These are phyloP conservation scores for Catunica adiposa DNA, from an alignment of 2,329 filamentous ascomycete genomes.

Conservation along the genomic window DNA sequence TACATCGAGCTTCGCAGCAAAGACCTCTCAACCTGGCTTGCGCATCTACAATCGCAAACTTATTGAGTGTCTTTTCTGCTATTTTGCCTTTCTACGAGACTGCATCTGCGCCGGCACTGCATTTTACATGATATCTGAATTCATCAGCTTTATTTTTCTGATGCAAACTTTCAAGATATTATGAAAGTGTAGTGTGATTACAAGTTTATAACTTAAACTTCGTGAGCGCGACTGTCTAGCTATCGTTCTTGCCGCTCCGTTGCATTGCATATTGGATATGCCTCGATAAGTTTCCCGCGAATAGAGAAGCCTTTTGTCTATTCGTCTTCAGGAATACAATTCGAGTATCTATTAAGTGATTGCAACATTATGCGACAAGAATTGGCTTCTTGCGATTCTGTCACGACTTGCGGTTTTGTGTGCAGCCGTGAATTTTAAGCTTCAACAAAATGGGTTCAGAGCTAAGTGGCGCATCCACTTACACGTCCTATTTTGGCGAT, in stretches of 20 bases:
- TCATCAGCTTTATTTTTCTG: background rate
- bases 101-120: background rate
- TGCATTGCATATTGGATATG: too few species aligned
- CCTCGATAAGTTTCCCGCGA: too few species aligned
- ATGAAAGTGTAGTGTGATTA: too few species aligned
- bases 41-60: slow-evolving; percentile 4
- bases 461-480: slow-evolving; percentile 10
- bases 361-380: background rate
- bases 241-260: too few species aligned
- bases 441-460: background rate
- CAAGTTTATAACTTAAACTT: too few species aligned
- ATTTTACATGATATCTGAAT: background rate
- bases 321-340: too few species aligned
- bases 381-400: background rate
- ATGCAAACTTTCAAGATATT: background rate
- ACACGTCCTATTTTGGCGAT: slow-evolving; percentile 8
- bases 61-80: background rate
- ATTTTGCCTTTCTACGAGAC: slow-evolving; percentile 17
- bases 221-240: too few species aligned
- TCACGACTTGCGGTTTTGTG: background rate
- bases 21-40: background rate
- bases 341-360: background rate
- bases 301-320: too few species aligned
- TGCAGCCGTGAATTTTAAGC: background rate
- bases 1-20: slow-evolving; percentile 1